Evolutionary conservation across 768 basidiomycete genomes (phyloP), one percentile per base, ranked within the genome.

Genomic region (Coprinellus micaceus): DNA sequence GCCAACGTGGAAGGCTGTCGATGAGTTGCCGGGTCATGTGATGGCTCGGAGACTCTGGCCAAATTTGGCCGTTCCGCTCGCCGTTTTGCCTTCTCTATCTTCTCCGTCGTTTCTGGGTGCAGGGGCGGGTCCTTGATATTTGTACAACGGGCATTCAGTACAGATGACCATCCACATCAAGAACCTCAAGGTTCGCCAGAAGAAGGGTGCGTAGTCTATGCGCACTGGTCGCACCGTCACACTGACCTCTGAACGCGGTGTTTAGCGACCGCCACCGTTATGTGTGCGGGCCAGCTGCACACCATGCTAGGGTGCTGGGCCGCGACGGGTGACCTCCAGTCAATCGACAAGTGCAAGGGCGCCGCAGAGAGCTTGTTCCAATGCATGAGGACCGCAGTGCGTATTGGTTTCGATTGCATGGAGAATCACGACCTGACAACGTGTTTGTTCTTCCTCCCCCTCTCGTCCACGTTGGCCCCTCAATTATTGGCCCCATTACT

Each of bases 221-320:
- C n/a, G n/a, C n/a, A n/a, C n/a, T n/a, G n/a, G 43, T 36, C 9
- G 3, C 50, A 19, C 45, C 40, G 28, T 46, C 30, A 43, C 44
- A 51, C 29, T 29, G 3, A 15, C 7, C 28, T 30, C 53, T 49
- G 41, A 52, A 44, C 51, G 46, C 50, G 57, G 46, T n/a, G 36
- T 13, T 26, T 63, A 84, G 82, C 72, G 57, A 68, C 72, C 29
- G 69, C 76, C 47, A 71, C 73, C 22, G 80, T 79, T 56, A 77
- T 86, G 66, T 90, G 89, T 67, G 82, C 81, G 4, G 69, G 81
- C 26, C 84, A 92, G 68, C 78, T 94, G 54, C 78, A 85, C 17
- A 72, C 81, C 44, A 89, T 95, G 89, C 82, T 95, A 30, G 83
- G 85, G 33, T 95, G 92, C 69, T 94, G 90, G 91, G 89, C 92